Evolutionary conservation across 805 yeast genomes (phyloP).

Genomic region (Candida dajiaensis): DNA sequence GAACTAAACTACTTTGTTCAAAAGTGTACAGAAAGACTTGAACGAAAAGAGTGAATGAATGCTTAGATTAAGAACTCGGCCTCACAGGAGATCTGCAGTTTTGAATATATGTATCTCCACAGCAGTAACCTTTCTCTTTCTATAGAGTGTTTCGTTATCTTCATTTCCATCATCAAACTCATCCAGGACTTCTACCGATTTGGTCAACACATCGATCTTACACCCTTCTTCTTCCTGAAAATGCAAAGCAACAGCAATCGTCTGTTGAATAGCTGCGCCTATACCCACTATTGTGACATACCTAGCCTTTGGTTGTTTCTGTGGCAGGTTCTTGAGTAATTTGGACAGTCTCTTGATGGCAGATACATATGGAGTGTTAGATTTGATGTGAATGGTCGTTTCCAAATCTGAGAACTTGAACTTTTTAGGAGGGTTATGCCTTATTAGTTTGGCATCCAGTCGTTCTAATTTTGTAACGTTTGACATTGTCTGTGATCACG

Average conservation of each 20-base stretch:
- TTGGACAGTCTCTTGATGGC: slow-evolving; percentile 62
- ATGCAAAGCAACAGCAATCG: slow-evolving; percentile 54
- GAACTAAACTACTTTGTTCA: slow-evolving; percentile 43
- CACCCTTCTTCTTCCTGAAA: slow-evolving; percentile 46
- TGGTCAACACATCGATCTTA: slow-evolving; percentile 56
- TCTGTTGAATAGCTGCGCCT: slow-evolving; percentile 67
- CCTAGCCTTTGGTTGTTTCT: slow-evolving; percentile 34
- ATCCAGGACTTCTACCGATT: slow-evolving; percentile 64
- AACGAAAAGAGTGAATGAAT: background rate
- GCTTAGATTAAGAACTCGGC: background rate
- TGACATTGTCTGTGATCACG: background rate
- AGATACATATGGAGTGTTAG: slow-evolving; percentile 65
- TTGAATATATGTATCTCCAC: slow-evolving; percentile 36
- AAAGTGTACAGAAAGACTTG: slow-evolving; percentile 29
- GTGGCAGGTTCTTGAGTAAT: slow-evolving; percentile 40
- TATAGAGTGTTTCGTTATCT: slow-evolving; percentile 27
- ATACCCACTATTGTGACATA: slow-evolving; percentile 62
- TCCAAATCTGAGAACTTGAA: slow-evolving; percentile 39
- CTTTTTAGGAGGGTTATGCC: slow-evolving; percentile 47
- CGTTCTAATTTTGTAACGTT: slow-evolving; percentile 5
- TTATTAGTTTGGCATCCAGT: slow-evolving; percentile 35
- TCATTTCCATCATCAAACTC: slow-evolving; percentile 41
- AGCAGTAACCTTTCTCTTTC: slow-evolving; percentile 35
- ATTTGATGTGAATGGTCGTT: slow-evolving; percentile 51
- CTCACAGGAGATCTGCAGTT: slow-evolving; percentile 2